A percentile compares a stretch with the other conserved stretches of the same genome.
Evolutionary conservation across 208 protist species (phyloP).

Genomic region (Wallacemonas sp.): DNA sequence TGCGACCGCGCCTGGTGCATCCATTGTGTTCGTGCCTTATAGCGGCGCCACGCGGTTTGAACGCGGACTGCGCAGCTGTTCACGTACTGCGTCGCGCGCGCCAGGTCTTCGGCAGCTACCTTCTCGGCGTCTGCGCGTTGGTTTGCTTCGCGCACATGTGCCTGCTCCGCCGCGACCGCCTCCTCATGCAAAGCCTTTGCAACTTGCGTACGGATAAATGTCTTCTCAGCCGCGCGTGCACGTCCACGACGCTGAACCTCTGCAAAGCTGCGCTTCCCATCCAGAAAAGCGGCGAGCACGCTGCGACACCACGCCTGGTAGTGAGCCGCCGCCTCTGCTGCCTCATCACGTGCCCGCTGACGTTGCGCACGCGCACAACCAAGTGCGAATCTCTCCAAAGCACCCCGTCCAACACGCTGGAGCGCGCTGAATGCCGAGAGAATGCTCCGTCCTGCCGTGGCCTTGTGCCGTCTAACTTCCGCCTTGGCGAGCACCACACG

Average conservation of each 20-base stretch:
- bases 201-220: slow-evolving; percentile 29
- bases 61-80: slow-evolving; percentile 22
- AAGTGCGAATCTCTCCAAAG: slow-evolving; percentile 21
- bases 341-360: slow-evolving; percentile 12
- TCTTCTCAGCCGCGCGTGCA: slow-evolving; percentile 31
- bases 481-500: slow-evolving; percentile 45
- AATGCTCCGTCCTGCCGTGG: slow-evolving; percentile 44
- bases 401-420: slow-evolving; percentile 39
- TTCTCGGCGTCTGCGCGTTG: slow-evolving; percentile 14
- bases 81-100: slow-evolving; percentile 17
- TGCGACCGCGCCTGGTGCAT: slow-evolving; percentile 11
- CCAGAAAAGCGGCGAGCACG: slow-evolving; percentile 13
- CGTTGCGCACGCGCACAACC: neutral
- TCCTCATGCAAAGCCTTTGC: slow-evolving; percentile 41
- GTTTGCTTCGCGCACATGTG: slow-evolving; percentile 37
- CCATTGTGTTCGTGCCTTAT: slow-evolving; percentile 23
- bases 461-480: slow-evolving; percentile 29
- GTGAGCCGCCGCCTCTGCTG: slow-evolving; percentile 14
- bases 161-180: slow-evolving; percentile 37
- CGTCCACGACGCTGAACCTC: slow-evolving; percentile 13
- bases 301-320: neutral
- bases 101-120: slow-evolving; percentile 22
- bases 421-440: slow-evolving; percentile 42
- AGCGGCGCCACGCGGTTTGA: slow-evolving; percentile 46
- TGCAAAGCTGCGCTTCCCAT: slow-evolving; percentile 6